phyloP scores from a whole-genome alignment of 345 rosid genomes.

The Camelina hispida region DNA sequence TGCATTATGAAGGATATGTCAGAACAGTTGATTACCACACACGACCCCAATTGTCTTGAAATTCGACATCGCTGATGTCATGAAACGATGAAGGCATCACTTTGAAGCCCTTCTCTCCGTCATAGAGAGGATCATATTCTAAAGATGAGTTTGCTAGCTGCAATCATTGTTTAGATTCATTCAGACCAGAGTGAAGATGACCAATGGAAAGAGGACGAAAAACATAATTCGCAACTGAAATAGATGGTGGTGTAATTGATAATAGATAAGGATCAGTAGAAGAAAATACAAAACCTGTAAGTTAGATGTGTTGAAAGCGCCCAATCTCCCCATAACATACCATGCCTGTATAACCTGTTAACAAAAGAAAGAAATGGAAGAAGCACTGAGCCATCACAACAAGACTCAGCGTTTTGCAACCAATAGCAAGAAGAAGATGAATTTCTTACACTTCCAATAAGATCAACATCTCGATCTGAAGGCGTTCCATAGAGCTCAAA shows the following conservation, averaged over 20 bases:
- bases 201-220: background rate
- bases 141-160: slow-evolving; percentile 78
- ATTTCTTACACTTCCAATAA: slow-evolving; percentile 72
- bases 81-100: slow-evolving; percentile 94
- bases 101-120: slow-evolving; percentile 73
- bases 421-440: slow-evolving; percentile 19
- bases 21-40: slow-evolving; percentile 59
- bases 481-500: slow-evolving; percentile 88
- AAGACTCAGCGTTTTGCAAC: background rate
- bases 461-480: slow-evolving; percentile 83
- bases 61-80: slow-evolving; percentile 91
- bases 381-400: slow-evolving; percentile 16
- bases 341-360: slow-evolving; percentile 86
- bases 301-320: slow-evolving; percentile 91
- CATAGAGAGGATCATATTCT: slow-evolving; percentile 86
- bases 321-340: slow-evolving; percentile 96
- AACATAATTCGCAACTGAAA: background rate
- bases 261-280: background rate
- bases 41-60: slow-evolving; percentile 96
- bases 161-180: slow-evolving; percentile 19
- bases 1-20: background rate
- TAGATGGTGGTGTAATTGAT: too few relatives aligned
- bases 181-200: background rate
- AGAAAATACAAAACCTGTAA: slow-evolving; percentile 67
- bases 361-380: slow-evolving; percentile 13